A percentile compares a stretch with the other conserved stretches of the same genome.
These are phyloP conservation scores for Exophiala lecanii-corni DNA, from an alignment of 2,329 filamentous ascomycete species.

Conservation along the genomic window DNA sequence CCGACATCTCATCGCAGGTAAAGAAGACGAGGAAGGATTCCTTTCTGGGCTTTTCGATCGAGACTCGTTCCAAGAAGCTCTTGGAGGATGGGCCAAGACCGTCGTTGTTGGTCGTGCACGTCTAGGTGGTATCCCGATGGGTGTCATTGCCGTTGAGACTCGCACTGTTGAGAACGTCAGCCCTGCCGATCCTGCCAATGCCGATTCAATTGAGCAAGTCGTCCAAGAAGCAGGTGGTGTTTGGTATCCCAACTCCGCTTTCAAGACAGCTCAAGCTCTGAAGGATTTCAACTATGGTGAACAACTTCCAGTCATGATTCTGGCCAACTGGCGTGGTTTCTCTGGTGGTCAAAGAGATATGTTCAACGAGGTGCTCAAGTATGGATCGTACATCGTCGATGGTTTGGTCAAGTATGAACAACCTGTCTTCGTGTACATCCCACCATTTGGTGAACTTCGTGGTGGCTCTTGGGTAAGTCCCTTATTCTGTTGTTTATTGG, in stretches of 20 bases:
- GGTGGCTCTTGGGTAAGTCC: constrained; percentile 83
- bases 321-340: constrained; percentile 99
- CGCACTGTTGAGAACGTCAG: constrained; percentile 95
- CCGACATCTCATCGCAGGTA: constrained; percentile 85
- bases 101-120: constrained; percentile 95
- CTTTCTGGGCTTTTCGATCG: constrained; percentile 91
- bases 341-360: constrained; percentile 98
- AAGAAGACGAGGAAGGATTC: constrained; percentile 80
- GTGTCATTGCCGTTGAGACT: constrained; percentile 96
- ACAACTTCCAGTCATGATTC: constrained; percentile 96
- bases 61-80: constrained; percentile 92
- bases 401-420: constrained; percentile 98
- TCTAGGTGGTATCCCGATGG: constrained; percentile 93
- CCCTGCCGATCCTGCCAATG: constrained; percentile 94
- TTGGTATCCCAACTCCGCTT: constrained; percentile 99
- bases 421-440: constrained; percentile 98
- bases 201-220: constrained; percentile 95
- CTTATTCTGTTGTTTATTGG: constrained; percentile 1
- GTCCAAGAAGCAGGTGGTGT: constrained; percentile 94
- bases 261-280: constrained; percentile 98
- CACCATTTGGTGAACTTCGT: constrained; percentile 91
- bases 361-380: constrained; percentile 99
- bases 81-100: constrained; percentile 94
- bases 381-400: constrained; percentile 98
- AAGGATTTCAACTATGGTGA: constrained; percentile 99